Base-by-base conservation (phyloP, 1,139 yeast genomes). In the Arxiozyma slooffiae region DNA sequence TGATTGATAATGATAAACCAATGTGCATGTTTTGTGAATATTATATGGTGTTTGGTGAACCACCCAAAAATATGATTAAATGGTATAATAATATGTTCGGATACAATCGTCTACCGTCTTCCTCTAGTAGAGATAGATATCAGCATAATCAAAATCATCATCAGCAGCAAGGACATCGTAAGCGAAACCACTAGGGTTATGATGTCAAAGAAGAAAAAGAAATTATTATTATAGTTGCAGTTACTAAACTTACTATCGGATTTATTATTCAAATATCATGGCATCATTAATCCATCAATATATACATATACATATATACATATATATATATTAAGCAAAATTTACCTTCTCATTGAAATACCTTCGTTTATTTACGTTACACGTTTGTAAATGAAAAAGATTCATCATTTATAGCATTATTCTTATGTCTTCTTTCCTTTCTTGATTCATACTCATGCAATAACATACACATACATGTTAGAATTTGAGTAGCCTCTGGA, bases 11-110 rank as follows among this genome's bases (percentile, higher is more conserved):
- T n/a, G 53, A 57, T 38, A 52, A 55, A n/a, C 64, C 66, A 9
- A 49, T 66, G 51, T 81, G 87, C 60, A 71, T 79, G 53, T 73
- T 80, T 52, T 81, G 87, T 64, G 83, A 81, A 59, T 81, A 79
- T 60, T 80, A 78, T 59, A 71, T 73, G 51, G 75, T 80, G 5
- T 80, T 74, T 63, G 84, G 84, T 1, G 70, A 66, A 51, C 71
- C 75, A 46, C 82, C 82, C 1, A 58, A 68, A 16, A 71, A 74
- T 54, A 67, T 77, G 68, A 73, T 75, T 52, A 70, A 72, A 53
- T 72, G 79, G 75, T 73, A 75, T 58, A 73, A 74, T 53, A 65
- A 62, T 51, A 70, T 53, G 39, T 56, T 55, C 50, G 66, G 61
- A 11, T 58, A 60, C 44, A 60, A 57, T 39, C 50, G 57, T 37